Base-by-base conservation (phyloP, 179 eudicot species). In the Carnegiea gigantea region DNA sequence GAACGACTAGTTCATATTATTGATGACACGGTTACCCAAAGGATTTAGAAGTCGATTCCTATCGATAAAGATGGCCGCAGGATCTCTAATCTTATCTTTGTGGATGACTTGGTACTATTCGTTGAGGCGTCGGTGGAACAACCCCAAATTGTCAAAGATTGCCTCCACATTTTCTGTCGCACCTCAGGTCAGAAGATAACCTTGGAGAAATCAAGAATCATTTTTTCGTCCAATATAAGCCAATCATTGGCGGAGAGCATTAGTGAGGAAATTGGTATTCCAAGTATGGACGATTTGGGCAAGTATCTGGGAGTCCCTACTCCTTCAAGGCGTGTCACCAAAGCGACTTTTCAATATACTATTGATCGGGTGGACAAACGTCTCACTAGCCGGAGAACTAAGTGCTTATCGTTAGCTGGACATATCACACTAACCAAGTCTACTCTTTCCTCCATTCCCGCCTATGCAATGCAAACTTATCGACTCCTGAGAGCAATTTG, bases 61-160 rank as follows among this genome's bases (percentile, higher is more conserved):
- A 8, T 23, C 5, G 1, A 28, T 10, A 33, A 11, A 5, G 14
- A 12, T 1, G 51, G 78, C 2, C 75, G 67, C 4, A 3, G 3
- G 1, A 4, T 81, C 4, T 21, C 79, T 0, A 74, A 76, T 17
- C 44, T 81, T 3, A 38, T 81, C 30, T 81, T 74, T 75, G 83
- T 49, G 2, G 83, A 81, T 21, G 83, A 81, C 62, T 23, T 74
- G 2, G 7, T 73, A 0, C 30, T 81, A 6, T 62, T 81, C 43
- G 26, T 4, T 6, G 23, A 81, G 12, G 83, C 83, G 10, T 38
- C 80, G 2, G 11, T 28, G 13, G 26, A 64, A 0, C 40, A 81
- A 4, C 38, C 24, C 3, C 0, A 2, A 0, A n/a, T 48, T 43
- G 43, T 74, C 1, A 11, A 14, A n/a, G 4, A 60, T 1, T 17